Evolutionary conservation across 2,329 filamentous ascomycete species (phyloP).

Genomic region (Colletotrichum sp.): DNA sequence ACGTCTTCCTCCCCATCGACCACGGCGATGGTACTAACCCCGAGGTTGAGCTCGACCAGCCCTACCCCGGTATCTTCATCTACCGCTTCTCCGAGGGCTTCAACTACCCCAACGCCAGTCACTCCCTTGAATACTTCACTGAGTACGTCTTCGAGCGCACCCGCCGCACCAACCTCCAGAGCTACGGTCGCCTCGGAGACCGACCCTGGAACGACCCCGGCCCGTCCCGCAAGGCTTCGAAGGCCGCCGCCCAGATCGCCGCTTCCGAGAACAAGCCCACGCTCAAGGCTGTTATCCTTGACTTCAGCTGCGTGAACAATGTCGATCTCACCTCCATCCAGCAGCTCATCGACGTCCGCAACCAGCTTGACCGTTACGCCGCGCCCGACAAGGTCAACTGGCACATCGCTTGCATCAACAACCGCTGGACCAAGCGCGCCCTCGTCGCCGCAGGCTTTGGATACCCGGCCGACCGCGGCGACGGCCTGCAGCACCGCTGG

Average conservation of each 20-base stretch:
- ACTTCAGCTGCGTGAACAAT: conserved; percentile 93
- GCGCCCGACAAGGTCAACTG: conserved; percentile 85
- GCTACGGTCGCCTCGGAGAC: conserved; percentile 72
- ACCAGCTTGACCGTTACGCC: conserved; percentile 88
- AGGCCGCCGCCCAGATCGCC: conserved; percentile 38
- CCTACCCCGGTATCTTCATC: conserved; percentile 93
- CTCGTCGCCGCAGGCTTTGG: conserved; percentile 89
- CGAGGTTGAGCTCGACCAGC: conserved; percentile 75
- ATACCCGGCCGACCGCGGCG: conserved; percentile 64
- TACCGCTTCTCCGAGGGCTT: conserved; percentile 95
- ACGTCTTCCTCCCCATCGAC: conserved; percentile 85
- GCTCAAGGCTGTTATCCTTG: conserved; percentile 88
- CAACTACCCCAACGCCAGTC: conserved; percentile 93
- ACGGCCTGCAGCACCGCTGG: conserved; percentile 71
- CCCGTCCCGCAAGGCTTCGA: conserved; percentile 58
- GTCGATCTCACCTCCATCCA: conserved; percentile 94
- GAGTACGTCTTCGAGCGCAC: conserved; percentile 73
- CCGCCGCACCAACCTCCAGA: conserved; percentile 74
- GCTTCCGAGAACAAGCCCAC: conserved; percentile 62
- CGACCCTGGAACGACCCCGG: conserved; percentile 96
- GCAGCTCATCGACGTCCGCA: conserved; percentile 90
- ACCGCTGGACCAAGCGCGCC: conserved; percentile 92
- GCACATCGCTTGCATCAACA: conserved; percentile 95
- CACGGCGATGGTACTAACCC: conserved; percentile 94
- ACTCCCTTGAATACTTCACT: conserved; percentile 82